Percentiles rank a stretch among this genome's conserved stretches.
These are phyloP conservation scores for Croton setiger DNA, from an alignment of 441 rosid genomes.

Conservation along the genomic window DNA sequence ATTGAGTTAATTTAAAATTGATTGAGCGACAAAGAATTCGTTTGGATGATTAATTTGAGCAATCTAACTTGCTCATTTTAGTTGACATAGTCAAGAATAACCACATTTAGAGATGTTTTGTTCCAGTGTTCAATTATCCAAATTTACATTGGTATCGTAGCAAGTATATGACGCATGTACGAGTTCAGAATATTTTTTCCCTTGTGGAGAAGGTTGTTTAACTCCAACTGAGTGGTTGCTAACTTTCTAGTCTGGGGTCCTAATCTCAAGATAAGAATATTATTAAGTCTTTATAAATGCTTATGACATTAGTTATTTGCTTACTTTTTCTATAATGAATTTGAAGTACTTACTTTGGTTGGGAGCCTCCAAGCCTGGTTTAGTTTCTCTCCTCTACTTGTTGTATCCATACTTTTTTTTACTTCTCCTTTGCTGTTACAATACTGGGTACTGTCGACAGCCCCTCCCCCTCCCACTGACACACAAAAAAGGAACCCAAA, in stretches of 20 bases:
- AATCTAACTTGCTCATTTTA: too few species aligned
- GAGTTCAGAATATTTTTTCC: too few species aligned
- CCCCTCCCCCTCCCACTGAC: background rate
- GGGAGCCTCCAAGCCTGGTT: background rate
- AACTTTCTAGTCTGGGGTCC: background rate
- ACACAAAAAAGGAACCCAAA: background rate
- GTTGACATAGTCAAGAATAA: background rate
- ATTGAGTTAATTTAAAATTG: too few species aligned
- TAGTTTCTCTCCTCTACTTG: background rate
- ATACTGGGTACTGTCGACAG: background rate
- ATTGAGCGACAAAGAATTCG: too few species aligned
- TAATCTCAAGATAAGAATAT: background rate
- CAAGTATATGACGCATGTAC: too few species aligned
- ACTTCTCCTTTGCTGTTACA: background rate
- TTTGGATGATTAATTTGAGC: too few species aligned
- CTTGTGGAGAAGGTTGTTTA: background rate
- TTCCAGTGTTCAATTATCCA: too few species aligned
- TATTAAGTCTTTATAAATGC: background rate
- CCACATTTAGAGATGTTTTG: background rate
- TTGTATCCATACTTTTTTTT: too few species aligned
- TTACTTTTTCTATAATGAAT: background rate
- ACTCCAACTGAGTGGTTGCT: background rate
- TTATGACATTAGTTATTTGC: background rate
- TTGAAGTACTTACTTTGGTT: background rate
- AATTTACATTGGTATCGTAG: too few species aligned